These are phyloP conservation scores for Botrytis hyacinthi DNA, from an alignment of 2,329 filamentous ascomycete genomes.

Conservation along the genomic window DNA sequence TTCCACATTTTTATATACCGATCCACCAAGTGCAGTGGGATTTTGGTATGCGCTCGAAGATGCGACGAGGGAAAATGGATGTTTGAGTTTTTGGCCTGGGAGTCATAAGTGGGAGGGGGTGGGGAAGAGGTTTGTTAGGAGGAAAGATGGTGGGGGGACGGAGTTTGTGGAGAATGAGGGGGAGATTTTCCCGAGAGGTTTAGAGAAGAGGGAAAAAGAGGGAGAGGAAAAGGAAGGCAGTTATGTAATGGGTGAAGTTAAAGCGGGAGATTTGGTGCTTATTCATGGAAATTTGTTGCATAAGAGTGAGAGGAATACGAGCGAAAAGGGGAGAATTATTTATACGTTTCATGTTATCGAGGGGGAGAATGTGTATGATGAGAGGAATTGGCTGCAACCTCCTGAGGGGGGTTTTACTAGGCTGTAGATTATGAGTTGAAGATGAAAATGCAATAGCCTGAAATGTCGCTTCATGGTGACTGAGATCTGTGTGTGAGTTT, in stretches of 20 bases:
- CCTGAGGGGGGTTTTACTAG: conserved; percentile 70
- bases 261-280: conserved; percentile 83
- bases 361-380: conserved; percentile 74
- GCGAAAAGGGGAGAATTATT: conserved; percentile 82
- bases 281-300: conserved; percentile 96
- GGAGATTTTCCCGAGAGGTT: conserved; percentile 57
- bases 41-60: conserved; percentile 99
- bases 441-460: background rate
- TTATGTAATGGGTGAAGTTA: conserved; percentile 82
- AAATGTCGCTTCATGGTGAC: background rate
- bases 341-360: conserved; percentile 99
- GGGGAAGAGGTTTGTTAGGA: conserved; percentile 71
- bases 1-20: conserved; percentile 86
- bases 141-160: conserved; percentile 53
- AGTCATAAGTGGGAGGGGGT: conserved; percentile 75
- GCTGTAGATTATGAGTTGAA: conserved; percentile 25
- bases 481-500: background rate
- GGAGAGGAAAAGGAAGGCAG: conserved; percentile 42
- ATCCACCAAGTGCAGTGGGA: conserved; percentile 83
- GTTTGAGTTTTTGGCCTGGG: conserved; percentile 80
- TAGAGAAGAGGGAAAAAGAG: conserved; percentile 45
- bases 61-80: conserved; percentile 81
- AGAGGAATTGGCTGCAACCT: conserved; percentile 90
- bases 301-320: conserved; percentile 91
- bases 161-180: conserved; percentile 71